Base-by-base conservation (phyloP, 139 green algal genomes). In the Coccomyxa sp. region DNA sequence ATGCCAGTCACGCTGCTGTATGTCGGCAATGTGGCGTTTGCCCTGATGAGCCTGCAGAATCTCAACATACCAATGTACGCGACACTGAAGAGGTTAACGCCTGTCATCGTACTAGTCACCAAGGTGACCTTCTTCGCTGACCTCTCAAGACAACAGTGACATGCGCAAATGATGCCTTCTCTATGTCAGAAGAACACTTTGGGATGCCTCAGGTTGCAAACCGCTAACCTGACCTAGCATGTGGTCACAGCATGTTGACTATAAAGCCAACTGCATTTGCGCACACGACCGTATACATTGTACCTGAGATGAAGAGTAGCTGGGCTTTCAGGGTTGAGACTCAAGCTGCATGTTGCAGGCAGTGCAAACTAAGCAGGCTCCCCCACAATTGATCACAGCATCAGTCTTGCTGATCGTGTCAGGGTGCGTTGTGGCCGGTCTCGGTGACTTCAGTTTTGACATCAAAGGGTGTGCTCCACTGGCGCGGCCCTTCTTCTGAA, bases 51-150 rank as follows among this genome's bases (percentile, higher is more conserved):
- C n/a, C 82, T 92, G n/a, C 73, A 82, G 68, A 81, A 54, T 14
- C 55, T 91, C 18, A 89, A 91, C 68, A 73, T 88, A 12, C 77
- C 77, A 29, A 90, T 86, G 86, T 92, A 91, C 82, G 89, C 82
- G 31, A 81, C 83, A 1, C 72, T 94, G 4, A 94, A 92, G 85
- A 74, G 90, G 22, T 81, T 92, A 9, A 92, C 88, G 5, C 86
- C 88, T 33, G 88, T 91, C 69, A 78, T 89, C 9, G 81, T 92
- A 5, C 87, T 93, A 0, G 50, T 77, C 5, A 73, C 83, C 38
- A 92, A 92, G 88, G 85, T 89, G 55, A 0, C 68, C 8, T 22
- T n/a, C n/a, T n/a, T n/a, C n/a, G n/a, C n/a, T n/a, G n/a, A n/a
- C n/a, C n/a, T n/a, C n/a, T n/a, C n/a, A n/a, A n/a, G n/a, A n/a